A percentile compares a stretch with the other conserved stretches of the same genome.
phyloP scores from a whole-genome alignment of 129 eudicot species.

The Tagetes patula region DNA sequence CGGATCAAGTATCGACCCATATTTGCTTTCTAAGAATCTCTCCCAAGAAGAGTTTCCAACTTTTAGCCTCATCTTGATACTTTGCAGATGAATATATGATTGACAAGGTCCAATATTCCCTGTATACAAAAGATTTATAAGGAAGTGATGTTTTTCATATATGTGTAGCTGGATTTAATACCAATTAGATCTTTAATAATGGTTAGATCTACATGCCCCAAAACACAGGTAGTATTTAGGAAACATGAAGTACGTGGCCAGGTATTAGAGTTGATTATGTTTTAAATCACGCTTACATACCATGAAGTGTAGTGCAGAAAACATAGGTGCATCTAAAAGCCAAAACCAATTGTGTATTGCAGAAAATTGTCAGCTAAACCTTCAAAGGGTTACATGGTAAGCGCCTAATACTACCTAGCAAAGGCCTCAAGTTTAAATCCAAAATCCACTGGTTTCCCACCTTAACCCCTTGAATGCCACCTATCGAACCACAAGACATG shows the following conservation, averaged over 20 bases:
- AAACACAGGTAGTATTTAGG: background rate
- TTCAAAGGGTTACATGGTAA: background rate
- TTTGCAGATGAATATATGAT: background rate
- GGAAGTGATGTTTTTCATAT: background rate
- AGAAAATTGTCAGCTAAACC: background rate
- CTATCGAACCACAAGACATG: background rate
- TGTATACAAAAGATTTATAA: background rate
- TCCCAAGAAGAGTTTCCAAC: conserved; percentile 11
- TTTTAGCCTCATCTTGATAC: conserved; percentile 22
- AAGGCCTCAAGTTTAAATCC: too few relatives aligned
- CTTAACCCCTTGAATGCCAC: background rate
- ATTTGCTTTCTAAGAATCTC: conserved; percentile 9
- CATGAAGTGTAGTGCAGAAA: background rate
- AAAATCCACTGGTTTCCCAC: too few relatives aligned
- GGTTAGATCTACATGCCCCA: background rate
- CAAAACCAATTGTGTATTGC: background rate
- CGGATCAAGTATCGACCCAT: conserved; percentile 9
- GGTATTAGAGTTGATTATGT: too few relatives aligned
- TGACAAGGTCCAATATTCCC: background rate
- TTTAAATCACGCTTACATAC: too few relatives aligned
- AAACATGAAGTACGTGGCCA: background rate
- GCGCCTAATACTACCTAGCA: background rate
- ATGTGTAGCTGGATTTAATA: background rate
- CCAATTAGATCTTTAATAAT: too few relatives aligned
- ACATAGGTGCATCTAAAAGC: background rate